phyloP scores from a whole-genome alignment of 2,329 filamentous ascomycete genomes.

The Paraphaeosphaeria minitans region DNA sequence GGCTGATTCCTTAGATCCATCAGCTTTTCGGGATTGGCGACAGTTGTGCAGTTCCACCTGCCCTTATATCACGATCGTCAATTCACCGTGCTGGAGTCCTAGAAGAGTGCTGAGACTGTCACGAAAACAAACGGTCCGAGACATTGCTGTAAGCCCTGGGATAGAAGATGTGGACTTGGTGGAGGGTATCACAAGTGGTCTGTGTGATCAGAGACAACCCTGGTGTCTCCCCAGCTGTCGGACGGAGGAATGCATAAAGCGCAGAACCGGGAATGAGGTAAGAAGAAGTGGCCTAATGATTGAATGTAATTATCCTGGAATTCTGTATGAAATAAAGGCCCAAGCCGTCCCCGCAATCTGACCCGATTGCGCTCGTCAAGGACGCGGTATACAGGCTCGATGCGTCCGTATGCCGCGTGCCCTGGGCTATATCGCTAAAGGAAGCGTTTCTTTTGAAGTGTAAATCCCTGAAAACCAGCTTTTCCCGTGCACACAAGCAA shows the following conservation, averaged over 20 bases:
- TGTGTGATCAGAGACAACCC: background rate
- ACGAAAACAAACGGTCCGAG: background rate
- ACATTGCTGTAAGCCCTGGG: background rate
- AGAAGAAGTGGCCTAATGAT: conserved; percentile 1
- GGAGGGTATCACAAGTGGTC: background rate
- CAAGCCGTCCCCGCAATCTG: conserved; percentile 1
- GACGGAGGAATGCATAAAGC: background rate
- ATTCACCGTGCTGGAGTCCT: background rate
- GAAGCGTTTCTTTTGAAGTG: background rate
- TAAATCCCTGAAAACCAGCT: background rate
- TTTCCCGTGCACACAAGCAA: background rate
- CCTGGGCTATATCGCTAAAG: background rate
- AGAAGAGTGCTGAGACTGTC: background rate
- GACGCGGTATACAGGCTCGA: conserved; percentile 5
- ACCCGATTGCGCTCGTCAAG: conserved; percentile 2
- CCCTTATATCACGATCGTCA: background rate
- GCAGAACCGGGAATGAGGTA: background rate
- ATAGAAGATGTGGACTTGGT: background rate
- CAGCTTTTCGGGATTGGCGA: background rate
- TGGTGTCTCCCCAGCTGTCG: background rate
- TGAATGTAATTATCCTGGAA: conserved; percentile 8
- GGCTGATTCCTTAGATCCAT: too few relatives aligned
- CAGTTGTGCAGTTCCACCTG: background rate
- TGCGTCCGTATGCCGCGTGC: background rate
- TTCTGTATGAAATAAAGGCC: conserved; percentile 6